Evolutionary conservation across 2,329 filamentous ascomycete genomes (phyloP), one percentile per base, ranked within the genome.

Genomic region (Lomentospora prolificans): DNA sequence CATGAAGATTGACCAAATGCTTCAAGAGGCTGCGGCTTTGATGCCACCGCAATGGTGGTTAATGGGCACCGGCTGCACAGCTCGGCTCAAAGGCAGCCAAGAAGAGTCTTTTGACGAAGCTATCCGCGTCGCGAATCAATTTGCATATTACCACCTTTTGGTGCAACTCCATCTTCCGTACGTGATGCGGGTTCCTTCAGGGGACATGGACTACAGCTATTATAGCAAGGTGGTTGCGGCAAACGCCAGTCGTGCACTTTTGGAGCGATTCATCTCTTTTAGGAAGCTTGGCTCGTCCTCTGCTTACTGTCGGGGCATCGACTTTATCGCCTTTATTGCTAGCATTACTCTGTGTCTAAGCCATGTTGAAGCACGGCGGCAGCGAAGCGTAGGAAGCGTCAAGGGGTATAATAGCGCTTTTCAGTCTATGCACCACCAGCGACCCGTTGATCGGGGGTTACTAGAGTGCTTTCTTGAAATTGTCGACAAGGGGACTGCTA

Each of bases 161-260:
- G 64, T 65, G 50, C 68, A 69, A 54, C 65, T 74, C 0, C 72
- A 75, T 57, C 61, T 74, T 1, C 72, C 72, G 1, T 72, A 68
- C 56, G 64, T 72, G 55, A 58, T 74, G 7, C 61, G 60, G 19
- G 58, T 57, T 51, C 51, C 50, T 27, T 22, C 52, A 24, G 36
- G 62, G 33, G 10, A 44, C 56, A 4, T 53, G 64, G n/a, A 14
- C 10, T 12, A 19, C 14, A 64, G 64, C 46, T 63, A 67, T 3
- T 70, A 71, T 59, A 69, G 65, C 52, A 66, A 63, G 48, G 61
- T 68, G 2, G 66, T 70, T 1, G 70, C 68, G 36, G 62, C 70
- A 24, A 72, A 67, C 50, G 69, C 70, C 4, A 65, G 63, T 22
- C 70, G 72, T 7, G 71, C 73, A 57, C 63, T 72, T 1, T 60